Evolutionary conservation across 495 filamentous ascomycete genomes (phyloP), one percentile per base, ranked within the genome.

Genomic region (Penicillium canariense): DNA sequence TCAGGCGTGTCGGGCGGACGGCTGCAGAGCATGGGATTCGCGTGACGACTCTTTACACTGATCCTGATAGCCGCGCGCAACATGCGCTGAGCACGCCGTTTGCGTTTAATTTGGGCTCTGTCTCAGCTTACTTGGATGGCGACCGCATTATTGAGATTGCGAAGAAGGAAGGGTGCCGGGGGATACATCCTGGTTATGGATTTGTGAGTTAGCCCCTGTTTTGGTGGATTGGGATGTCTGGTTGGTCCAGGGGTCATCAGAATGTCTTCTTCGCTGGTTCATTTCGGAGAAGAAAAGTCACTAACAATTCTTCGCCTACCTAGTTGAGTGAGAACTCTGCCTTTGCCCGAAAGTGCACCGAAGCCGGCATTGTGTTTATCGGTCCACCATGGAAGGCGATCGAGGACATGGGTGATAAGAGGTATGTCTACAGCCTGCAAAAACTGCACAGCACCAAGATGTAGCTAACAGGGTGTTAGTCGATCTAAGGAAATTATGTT

Each of bases 321-420:
- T 60, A 80, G 81, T 66, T 85, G 55, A 95, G 89, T 61, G 94
- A 99, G 75, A 99, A 99, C 68, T 86, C 93, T 2, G 81, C 74
- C 6, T 99, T 99, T 72, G 95, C 95, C 11, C 80, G 83, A 55
- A 86, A 89, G 73, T 96, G 92, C 65, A 87, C 85, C 59, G 88
- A 96, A 58, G 91, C 91, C 27, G 95, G 95, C 3, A 75, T 99
- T 42, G 84, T 91, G 32, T 99, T 99, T 64, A 96, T 97, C 63
- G 94, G 94, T 0, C 94, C 94, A 11, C 91, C 94, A 27, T 88
- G 87, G 71, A 80, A 86, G 55, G 95, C 95, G 6, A 99, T 99
- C 71, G 89, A 93, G 59, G 88, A 92, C 31, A 97, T 99, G 94
- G 94, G 94, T 35, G 90, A 96, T 67, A 99, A 99, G 76, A 91